phyloP scores from a whole-genome alignment of 2,329 filamentous ascomycete genomes.

The Zasmidium angulare region DNA sequence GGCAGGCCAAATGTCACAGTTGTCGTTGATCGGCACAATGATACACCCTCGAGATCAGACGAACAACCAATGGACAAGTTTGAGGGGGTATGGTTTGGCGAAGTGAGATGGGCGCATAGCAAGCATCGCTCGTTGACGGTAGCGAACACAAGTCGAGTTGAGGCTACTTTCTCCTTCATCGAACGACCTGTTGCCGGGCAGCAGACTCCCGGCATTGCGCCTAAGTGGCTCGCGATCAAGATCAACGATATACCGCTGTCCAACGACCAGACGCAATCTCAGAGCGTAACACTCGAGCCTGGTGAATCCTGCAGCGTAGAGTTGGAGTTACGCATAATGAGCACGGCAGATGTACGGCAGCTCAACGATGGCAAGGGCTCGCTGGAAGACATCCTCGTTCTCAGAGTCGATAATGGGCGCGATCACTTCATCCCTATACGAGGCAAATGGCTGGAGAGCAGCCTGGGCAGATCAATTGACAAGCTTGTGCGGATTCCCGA shows the following conservation, averaged over 20 bases:
- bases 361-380: conserved; percentile 67
- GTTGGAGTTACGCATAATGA: conserved; percentile 66
- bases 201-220: conserved; percentile 43
- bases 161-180: conserved; percentile 77
- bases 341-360: conserved; percentile 61
- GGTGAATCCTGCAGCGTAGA: conserved; percentile 76
- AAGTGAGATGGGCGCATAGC: conserved; percentile 66
- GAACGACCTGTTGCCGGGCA: conserved; percentile 61
- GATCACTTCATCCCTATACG: conserved; percentile 88
- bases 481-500: conserved; percentile 84
- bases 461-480: conserved; percentile 81
- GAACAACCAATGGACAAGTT: conserved; percentile 35
- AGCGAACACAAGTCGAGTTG: conserved; percentile 84
- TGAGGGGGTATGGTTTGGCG: conserved; percentile 73
- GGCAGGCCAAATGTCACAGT: conserved; percentile 69
- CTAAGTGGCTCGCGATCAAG: conserved; percentile 68
- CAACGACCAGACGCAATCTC: conserved; percentile 23
- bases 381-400: conserved; percentile 83
- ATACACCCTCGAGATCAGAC: conserved; percentile 27
- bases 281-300: conserved; percentile 70
- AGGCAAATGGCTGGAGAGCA: conserved; percentile 76
- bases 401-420: conserved; percentile 78
- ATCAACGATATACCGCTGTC: conserved; percentile 26
- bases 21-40: conserved; percentile 65
- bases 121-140: conserved; percentile 72